Conservation (phyloP, 1,284 basidiomycete genomes). For the Cystobasidium sp. region DNA sequence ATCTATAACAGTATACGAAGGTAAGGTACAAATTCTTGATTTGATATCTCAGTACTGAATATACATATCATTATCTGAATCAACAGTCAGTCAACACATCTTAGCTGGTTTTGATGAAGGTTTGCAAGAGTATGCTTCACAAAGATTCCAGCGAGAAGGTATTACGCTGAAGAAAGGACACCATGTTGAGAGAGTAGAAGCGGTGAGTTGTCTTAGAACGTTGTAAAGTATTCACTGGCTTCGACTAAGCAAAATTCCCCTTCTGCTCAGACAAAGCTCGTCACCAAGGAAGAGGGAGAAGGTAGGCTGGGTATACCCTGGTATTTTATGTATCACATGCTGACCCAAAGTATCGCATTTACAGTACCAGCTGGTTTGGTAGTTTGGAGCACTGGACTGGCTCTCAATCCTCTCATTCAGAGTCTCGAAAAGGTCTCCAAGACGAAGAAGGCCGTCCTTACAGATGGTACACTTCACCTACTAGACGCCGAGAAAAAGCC, state of each 20-base stretch:
- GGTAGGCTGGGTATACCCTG: constrained; percentile 18
- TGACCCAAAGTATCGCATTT: constrained; percentile 38
- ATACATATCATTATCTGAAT: not conserved
- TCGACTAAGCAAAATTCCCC: not conserved
- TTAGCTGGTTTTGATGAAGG: constrained; percentile 50
- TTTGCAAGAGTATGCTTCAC: constrained; percentile 50
- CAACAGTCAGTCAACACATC: constrained; percentile 46
- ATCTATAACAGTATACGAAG: constrained; percentile 38
- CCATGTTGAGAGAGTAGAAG: constrained; percentile 47
- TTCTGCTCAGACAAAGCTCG: constrained; percentile 31
- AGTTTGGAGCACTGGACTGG: constrained; percentile 82
- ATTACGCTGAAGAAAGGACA: constrained; percentile 45
- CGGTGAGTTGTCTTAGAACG: constrained; percentile 11
- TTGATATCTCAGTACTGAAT: not conserved
- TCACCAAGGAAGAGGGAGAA: constrained; percentile 52
- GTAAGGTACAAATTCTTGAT: constrained; percentile 38
- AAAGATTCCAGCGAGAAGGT: constrained; percentile 50
- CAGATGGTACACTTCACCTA: constrained; percentile 46
- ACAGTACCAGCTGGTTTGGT: constrained; percentile 76
- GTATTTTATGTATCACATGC: not conserved
- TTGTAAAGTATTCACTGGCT: not conserved
- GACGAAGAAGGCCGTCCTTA: constrained; percentile 61
- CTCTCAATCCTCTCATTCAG: constrained; percentile 75
- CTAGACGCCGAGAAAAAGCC: constrained; percentile 44
- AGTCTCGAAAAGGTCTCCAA: constrained; percentile 67